Percentiles rank a stretch among this genome's conserved stretches.
Conservation (phyloP, 75 land plant species). For the Adiantum capillusveneris region DNA sequence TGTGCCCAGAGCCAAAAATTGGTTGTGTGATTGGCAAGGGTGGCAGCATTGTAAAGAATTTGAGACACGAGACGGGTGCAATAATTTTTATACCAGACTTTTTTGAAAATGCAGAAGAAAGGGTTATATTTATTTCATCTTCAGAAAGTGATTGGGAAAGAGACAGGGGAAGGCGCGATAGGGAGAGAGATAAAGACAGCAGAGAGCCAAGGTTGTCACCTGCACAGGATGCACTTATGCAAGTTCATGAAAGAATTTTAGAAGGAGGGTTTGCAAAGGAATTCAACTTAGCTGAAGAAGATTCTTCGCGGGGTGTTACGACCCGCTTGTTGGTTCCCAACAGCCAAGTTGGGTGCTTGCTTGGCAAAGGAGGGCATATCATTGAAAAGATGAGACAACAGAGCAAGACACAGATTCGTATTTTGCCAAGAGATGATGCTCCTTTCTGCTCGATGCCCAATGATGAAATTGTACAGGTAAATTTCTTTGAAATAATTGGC, state of each 20-base stretch:
- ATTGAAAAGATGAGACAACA: conserved; percentile 88
- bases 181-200: background rate
- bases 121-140: conserved; percentile 28
- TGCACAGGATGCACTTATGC: conserved; percentile 69
- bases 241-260: conserved; percentile 64
- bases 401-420: conserved; percentile 78
- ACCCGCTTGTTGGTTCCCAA: conserved; percentile 70
- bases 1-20: conserved; percentile 59
- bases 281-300: conserved; percentile 4
- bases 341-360: conserved; percentile 68
- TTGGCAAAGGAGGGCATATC: conserved; percentile 86
- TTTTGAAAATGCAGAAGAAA: conserved; percentile 60
- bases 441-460: conserved; percentile 59
- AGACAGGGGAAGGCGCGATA: background rate
- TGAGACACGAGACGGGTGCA: conserved; percentile 76
- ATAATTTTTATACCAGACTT: conserved; percentile 56
- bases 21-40: conserved; percentile 77
- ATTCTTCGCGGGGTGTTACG: conserved; percentile 24
- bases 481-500: background rate
- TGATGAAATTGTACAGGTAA: conserved; percentile 90
- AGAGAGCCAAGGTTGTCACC: conserved; percentile 38
- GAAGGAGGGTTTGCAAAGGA: conserved; percentile 26
- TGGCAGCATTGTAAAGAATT: conserved; percentile 50
- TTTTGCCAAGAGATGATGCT: conserved; percentile 68
- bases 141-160: background rate